Evolutionary conservation across 2,329 filamentous ascomycete species (phyloP).

Genomic region (Fusarium robinianum): DNA sequence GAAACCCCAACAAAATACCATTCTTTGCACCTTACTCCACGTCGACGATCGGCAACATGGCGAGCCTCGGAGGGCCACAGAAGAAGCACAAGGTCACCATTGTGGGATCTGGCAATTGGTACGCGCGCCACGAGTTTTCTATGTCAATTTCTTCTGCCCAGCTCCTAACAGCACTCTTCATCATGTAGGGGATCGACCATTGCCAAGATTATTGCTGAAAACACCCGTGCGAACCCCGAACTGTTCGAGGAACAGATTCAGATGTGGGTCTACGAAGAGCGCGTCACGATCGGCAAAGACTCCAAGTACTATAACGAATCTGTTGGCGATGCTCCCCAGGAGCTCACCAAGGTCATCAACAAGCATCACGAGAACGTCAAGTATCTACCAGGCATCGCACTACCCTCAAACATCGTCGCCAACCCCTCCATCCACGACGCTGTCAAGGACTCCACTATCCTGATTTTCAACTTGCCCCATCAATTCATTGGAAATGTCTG

Average conservation of each 20-base stretch:
- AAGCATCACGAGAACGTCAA: constrained; percentile 93
- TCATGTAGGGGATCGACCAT: constrained; percentile 85
- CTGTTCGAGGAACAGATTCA: constrained; percentile 88
- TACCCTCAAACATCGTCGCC: constrained; percentile 82
- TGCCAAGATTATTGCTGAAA: constrained; percentile 95
- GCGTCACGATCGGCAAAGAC: constrained; percentile 72
- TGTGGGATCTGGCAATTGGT: constrained; percentile 97
- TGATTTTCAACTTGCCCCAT: constrained; percentile 96
- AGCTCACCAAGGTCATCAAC: constrained; percentile 92
- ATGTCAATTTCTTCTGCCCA: neutral
- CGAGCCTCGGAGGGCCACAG: constrained; percentile 52
- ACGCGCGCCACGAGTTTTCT: constrained; percentile 22
- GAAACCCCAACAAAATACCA: constrained; percentile 20
- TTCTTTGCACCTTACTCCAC: constrained; percentile 25
- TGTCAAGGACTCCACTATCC: constrained; percentile 81
- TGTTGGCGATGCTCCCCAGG: constrained; percentile 70
- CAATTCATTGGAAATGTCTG: constrained; percentile 92
- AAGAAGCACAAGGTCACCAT: constrained; percentile 93
- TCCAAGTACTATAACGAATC: constrained; percentile 73
- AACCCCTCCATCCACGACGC: constrained; percentile 81
- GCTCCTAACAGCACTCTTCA: neutral
- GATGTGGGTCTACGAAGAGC: constrained; percentile 99
- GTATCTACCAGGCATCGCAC: constrained; percentile 86
- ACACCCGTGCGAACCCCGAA: constrained; percentile 74
- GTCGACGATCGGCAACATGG: constrained; percentile 39